phyloP scores from a whole-genome alignment of 2,329 filamentous ascomycete species.

The Calonectria multiphialidica region DNA sequence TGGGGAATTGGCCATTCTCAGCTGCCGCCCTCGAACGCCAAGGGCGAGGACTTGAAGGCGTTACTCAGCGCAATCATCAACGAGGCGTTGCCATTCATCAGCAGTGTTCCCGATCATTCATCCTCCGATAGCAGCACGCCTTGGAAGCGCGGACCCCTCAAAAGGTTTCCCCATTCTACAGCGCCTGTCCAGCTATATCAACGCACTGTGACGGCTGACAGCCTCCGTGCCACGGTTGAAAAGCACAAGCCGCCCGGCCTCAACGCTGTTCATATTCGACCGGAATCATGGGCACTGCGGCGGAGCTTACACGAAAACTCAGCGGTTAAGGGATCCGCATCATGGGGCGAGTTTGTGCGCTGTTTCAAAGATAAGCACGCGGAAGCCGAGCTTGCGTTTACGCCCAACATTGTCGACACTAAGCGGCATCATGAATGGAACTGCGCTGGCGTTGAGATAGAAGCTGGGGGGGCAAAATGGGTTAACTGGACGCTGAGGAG shows the following conservation, averaged over 20 bases:
- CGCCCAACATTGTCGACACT: conserved; percentile 51
- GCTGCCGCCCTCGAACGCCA: conserved; percentile 57
- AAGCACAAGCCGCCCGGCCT: conserved; percentile 46
- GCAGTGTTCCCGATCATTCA: conserved; percentile 55
- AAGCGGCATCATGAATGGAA: conserved; percentile 59
- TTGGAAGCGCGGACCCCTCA: conserved; percentile 65
- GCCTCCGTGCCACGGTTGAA: conserved; percentile 55
- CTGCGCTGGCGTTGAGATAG: conserved; percentile 54
- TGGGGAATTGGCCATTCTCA: conserved; percentile 63
- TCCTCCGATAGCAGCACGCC: conserved; percentile 46
- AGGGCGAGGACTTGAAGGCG: conserved; percentile 57
- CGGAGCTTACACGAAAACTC: conserved; percentile 71
- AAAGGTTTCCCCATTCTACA: conserved; percentile 61
- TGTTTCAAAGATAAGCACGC: conserved; percentile 66
- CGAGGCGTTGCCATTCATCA: conserved; percentile 72
- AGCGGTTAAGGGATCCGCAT: conserved; percentile 64
- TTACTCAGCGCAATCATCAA: conserved; percentile 66
- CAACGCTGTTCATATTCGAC: conserved; percentile 30
- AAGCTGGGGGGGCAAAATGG: conserved; percentile 58
- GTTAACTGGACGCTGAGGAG: conserved; percentile 62
- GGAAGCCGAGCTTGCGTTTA: conserved; percentile 55
- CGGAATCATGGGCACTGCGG: conserved; percentile 74
- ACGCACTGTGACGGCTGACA: conserved; percentile 59
- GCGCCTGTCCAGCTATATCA: conserved; percentile 67
- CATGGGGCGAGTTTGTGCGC: conserved; percentile 72